Conservation (phyloP, 2,329 filamentous ascomycete species). For the Colletotrichum aenigma region DNA sequence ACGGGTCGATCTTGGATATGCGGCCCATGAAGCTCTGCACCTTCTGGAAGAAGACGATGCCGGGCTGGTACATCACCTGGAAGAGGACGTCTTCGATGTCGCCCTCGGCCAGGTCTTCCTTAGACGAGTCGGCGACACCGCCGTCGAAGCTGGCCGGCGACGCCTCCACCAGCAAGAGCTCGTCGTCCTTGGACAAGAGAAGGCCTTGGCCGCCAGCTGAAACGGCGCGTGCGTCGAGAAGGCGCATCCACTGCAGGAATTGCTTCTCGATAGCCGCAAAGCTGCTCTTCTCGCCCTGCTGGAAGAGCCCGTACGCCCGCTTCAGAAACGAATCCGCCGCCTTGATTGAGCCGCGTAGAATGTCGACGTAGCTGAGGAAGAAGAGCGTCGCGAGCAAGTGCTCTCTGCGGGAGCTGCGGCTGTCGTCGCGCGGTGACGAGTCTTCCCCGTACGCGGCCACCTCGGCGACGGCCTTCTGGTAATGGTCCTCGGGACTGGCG, state of each 20-base stretch:
- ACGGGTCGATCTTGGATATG: slow-evolving; percentile 60
- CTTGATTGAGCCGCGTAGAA: slow-evolving; percentile 45
- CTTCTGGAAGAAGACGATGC: slow-evolving; percentile 61
- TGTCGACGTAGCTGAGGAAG: slow-evolving; percentile 58
- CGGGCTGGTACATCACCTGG: slow-evolving; percentile 59
- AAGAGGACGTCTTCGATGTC: slow-evolving; percentile 57
- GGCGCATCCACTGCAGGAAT: slow-evolving; percentile 57
- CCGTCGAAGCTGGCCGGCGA: slow-evolving; percentile 44
- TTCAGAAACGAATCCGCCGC: slow-evolving; percentile 55
- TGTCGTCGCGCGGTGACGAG: slow-evolving; percentile 5
- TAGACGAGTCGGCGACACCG: slow-evolving; percentile 25
- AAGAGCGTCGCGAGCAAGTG: slow-evolving; percentile 55
- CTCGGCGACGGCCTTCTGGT: slow-evolving; percentile 39
- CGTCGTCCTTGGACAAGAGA: slow-evolving; percentile 54
- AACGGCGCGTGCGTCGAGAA: slow-evolving; percentile 59
- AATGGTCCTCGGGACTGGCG: slow-evolving; percentile 39
- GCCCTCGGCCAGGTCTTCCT: slow-evolving; percentile 26
- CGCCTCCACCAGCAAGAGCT: slow-evolving; percentile 47
- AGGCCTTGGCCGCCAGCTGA: slow-evolving; percentile 60
- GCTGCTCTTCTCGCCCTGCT: slow-evolving; percentile 39
- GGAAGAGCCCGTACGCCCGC: slow-evolving; percentile 51
- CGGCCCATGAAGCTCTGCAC: slow-evolving; percentile 62
- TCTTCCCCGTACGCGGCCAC: slow-evolving; percentile 24
- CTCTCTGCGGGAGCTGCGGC: slow-evolving; percentile 36
- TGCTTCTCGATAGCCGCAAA: slow-evolving; percentile 48